Base-by-base conservation (phyloP, 2,329 filamentous ascomycete species). In the Alternaria viburni region DNA sequence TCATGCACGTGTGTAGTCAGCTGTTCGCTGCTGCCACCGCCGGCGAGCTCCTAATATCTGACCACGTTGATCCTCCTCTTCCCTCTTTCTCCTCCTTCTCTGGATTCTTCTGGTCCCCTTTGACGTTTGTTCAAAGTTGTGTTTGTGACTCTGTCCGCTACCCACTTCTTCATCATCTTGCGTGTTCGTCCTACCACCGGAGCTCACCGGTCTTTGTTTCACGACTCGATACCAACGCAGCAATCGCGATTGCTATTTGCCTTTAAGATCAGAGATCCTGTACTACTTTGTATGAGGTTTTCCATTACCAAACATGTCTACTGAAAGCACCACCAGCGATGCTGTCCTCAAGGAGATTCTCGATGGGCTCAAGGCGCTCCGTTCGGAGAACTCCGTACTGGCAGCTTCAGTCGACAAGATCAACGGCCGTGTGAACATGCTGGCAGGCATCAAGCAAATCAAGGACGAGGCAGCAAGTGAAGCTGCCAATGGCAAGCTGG, bases 381-480 rank as follows among this genome's bases (percentile, higher is more conserved):
- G 88, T 65, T 75, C 82, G 67, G 87, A 88, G 61, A 86, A 89
- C 71, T 78, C 81, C 46, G 80, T 85, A 43, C 83, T 90, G 47
- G 81, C 86, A 41, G 83, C 86, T 47, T 83, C 84, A 54, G 84
- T 90, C 45, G 87, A 89, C 76, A 83, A 83, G 46, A 88, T 90
- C 77, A 86, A 87, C 69, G 87, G 86, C 54, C 84, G 87, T 59
- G 85, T 90, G 62, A 89, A 90, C 74, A 85, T 87, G 50, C 80
- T 89, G 30, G 84, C 86, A 26, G 85, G 86, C 50, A 83, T 89
- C 69, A 88, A 88, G 77, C 83, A 86, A 68, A 79, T 87, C 30
- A 81, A 84, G 64, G 85, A 87, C 66, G 83, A 82, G 56, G 84
- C 85, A 19, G 70, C 72, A 21, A 68, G 57, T 52, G 71, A 68